Evolutionary conservation across 1,284 basidiomycete genomes (phyloP).

Genomic region (Trametes polyzona): DNA sequence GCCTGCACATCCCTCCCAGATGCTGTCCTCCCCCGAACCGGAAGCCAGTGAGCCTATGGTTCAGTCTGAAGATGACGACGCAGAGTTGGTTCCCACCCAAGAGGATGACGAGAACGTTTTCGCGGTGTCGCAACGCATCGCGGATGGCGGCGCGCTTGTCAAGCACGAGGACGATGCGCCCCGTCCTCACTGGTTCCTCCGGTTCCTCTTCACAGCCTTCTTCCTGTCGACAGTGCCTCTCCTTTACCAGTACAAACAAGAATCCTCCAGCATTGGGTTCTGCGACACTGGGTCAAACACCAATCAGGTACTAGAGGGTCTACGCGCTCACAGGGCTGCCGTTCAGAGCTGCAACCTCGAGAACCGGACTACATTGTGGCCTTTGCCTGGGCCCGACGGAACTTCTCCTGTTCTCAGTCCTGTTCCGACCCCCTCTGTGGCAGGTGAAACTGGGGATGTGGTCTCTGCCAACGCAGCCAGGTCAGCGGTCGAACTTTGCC

Average conservation of each 20-base stretch:
- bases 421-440: constrained; percentile 19
- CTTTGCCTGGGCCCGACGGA: constrained; percentile 36
- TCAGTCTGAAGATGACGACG: constrained; percentile 19
- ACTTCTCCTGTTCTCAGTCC: constrained; percentile 26
- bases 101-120: constrained; percentile 34
- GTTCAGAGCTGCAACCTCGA: constrained; percentile 64
- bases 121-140: constrained; percentile 43
- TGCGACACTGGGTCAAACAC: constrained; percentile 73
- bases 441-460: neutral
- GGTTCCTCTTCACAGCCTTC: constrained; percentile 44
- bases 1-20: too few species aligned
- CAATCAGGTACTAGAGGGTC: constrained; percentile 61
- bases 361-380: constrained; percentile 49
- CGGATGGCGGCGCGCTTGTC: constrained; percentile 36
- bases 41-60: too few species aligned
- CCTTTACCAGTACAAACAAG: constrained; percentile 59
- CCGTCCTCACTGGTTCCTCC: constrained; percentile 32
- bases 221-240: constrained; percentile 45
- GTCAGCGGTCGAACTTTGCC: constrained; percentile 47
- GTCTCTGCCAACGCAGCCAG: constrained; percentile 2
- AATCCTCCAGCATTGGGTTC: constrained; percentile 80
- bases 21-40: too few species aligned
- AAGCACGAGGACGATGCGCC: constrained; percentile 10
- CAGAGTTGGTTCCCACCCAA: constrained; percentile 24
- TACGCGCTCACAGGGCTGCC: constrained; percentile 49